Base-by-base conservation (phyloP, 1,284 basidiomycete genomes). In the Pyrrhoderma noxium region DNA sequence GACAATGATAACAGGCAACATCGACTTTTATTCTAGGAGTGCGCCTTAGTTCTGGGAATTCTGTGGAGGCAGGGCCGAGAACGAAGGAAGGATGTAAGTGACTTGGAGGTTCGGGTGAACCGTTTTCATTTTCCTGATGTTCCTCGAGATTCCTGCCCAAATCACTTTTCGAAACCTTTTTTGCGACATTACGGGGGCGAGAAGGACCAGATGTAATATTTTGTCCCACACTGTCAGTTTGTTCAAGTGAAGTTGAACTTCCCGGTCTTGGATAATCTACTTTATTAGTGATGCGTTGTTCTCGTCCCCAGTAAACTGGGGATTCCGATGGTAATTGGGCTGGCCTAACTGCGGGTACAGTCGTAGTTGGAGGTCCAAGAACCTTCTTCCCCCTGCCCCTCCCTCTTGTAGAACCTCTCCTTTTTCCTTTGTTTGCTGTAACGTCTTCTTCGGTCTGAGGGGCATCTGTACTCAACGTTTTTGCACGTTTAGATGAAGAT, bases 1-100 rank as follows among this genome's bases (percentile, higher is more conserved):
- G 73, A 68, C 84, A 87, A 63, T 84, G 85, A 64, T 82, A 69
- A 67, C 84, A 87, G 52, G 84, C 84, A 36, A 67, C 60, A 42
- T 64, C 64, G 48, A 68, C 66, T 58, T 67, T 55, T n/a, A 23
- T 45, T 19, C 53, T 22, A 22, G 45, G 27, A 34, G 21, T 36
- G 1, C 49, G 49, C 42, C 49, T 38, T 31, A 7, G 5, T 40
- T 40, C 49, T 40, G 49, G 34, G 7, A 7, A 7, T 40, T 40
- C 49, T 40, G 49, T 43, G 7, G 49, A 51, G 5, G 37, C 38
- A 16, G 35, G 27, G 45, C 44, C 39, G 11, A 31, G 27, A 31
- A 31, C 27, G 27, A 31, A 31, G 43, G 38, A 11, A 13, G 52
- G 46, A 8, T 9, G n/a, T n/a, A 46, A 23, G 8, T 41, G 45